Base-by-base conservation (phyloP, 257 asterid genomes). In the Nicotiana sylvestris region DNA sequence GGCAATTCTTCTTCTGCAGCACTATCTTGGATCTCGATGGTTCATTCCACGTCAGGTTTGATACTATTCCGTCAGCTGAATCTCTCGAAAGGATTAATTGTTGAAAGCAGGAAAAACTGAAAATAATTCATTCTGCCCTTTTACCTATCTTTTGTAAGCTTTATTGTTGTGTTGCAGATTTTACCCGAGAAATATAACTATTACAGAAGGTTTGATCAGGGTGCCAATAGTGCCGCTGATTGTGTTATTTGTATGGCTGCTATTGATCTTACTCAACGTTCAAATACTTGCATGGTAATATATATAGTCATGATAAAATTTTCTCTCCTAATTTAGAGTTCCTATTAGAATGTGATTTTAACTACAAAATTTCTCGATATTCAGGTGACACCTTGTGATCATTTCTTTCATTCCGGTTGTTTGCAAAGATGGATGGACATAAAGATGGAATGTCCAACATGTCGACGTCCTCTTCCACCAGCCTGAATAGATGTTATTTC, bases 381-480 rank as follows among this genome's bases (percentile, higher is more conserved):
- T 65, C 79, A 95, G 98, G 97, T 93, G 80, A 96, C 98, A 18
- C 98, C 99, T 2, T 94, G 98, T 74, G 99, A 96, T 82, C 99
- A 96, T 91, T 93, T 94, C 93, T 96, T 94, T 85, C 99, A 96
- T 85, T 84, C 94, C 4, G 89, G 94, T 35, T 96, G 99, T 82
- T 84, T 96, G 84, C 98, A 93, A 86, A 90, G 98, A 88, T 96
- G 99, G 99, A 94, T 96, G 99, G 99, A 96, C 88, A 90, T 96
- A 78, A 96, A 96, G 89, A 94, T 96, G 99, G 99, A 96, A 89
- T 96, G 99, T 86, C 99, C 99, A 17, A 96, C 98, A 33, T 96
- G 98, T 83, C 95, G 99, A 0, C 95, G 99, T 35, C 89, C 98
- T 39, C 99, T 96, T 82, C 98, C 99, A 18, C 98, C 99, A 27